Base-by-base conservation (phyloP, 2,329 filamentous ascomycete species). In the Exophiala calicioides region DNA sequence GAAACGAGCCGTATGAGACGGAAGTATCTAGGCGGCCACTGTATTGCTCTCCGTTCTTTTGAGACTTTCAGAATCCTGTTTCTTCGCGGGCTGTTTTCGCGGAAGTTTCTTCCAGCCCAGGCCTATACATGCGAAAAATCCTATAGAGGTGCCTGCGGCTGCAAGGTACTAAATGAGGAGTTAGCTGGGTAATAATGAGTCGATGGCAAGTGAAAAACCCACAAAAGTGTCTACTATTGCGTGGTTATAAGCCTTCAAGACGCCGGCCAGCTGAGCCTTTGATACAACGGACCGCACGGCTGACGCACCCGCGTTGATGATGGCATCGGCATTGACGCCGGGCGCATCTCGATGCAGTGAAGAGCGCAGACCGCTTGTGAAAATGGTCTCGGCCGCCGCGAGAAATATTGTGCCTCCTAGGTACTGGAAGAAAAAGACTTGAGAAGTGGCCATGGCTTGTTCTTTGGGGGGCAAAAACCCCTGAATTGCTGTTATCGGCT, bases 391-490 rank as follows among this genome's bases (percentile, higher is more conserved):
- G 5, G 32, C 54, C 21, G 58, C 33, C 6, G 56, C 44, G 16
- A 61, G 50, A 26, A 57, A 57, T 13, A 61, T 26, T 3, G 58
- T 43, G 19, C 58, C 58, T 27, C 58, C 59, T 2, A 62, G 40
- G 29, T 48, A 49, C 33, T 61, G 58, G 32, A 44, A 50, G 40
- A 57, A 59, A 15, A 56, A 50, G 15, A 62, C 39, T 6, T 57
- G 43, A 3, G 57, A 50, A 12, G 49, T 59, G 16, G 49, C 59
- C 16, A 57, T 56, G 23, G 59, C 47, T n/a, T 55, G 35, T 21
- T 58, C 42, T 29, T 50, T 47, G 19, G 40, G 27, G 12, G 50
- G 45, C 4, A 61, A 27, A 24, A 57, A 33, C 23, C 30, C 53
- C 39, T 60, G 58, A 8, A 58, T 50, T 8, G 53, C 56, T 23